Evolutionary conservation across 163 green algal genomes (phyloP).

Genomic region (Scenedesmus sp.): DNA sequence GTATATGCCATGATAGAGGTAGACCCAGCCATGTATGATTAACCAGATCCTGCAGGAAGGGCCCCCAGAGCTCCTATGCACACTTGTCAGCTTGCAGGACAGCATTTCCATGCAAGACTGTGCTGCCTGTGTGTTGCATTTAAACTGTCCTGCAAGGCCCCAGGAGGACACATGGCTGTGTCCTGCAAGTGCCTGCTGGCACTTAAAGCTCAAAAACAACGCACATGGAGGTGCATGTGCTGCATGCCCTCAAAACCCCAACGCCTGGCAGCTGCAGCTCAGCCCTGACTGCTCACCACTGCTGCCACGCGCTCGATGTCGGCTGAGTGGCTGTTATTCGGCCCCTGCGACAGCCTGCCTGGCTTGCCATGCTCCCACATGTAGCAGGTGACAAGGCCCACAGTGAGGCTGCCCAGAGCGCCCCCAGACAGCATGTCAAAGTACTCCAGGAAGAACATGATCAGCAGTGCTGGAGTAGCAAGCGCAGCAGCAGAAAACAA

Average conservation of each 20-base stretch:
- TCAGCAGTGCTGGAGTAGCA: slow-evolving; percentile 59
- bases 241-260: background rate
- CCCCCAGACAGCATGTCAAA: slow-evolving; percentile 77
- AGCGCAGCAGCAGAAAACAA: background rate
- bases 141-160: too few species aligned
- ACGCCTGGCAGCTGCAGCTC: background rate
- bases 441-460: slow-evolving; percentile 85
- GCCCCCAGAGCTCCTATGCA: too few species aligned
- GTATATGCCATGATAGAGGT: too few species aligned
- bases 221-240: background rate
- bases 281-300: slow-evolving; percentile 23
- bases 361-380: slow-evolving; percentile 73
- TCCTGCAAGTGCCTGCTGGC: background rate
- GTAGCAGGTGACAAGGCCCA: slow-evolving; percentile 77
- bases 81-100: too few species aligned
- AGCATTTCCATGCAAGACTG: too few species aligned
- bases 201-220: too few species aligned
- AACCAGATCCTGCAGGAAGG: background rate
- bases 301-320: slow-evolving; percentile 45
- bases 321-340: slow-evolving; percentile 27
- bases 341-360: slow-evolving; percentile 28
- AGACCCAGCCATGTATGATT: background rate
- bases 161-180: background rate
- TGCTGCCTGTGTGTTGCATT: too few species aligned
- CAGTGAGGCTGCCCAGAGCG: slow-evolving; percentile 74